Conservation (phyloP, 352 stramenopile species). For the Pilasporangium apinafurcum region DNA sequence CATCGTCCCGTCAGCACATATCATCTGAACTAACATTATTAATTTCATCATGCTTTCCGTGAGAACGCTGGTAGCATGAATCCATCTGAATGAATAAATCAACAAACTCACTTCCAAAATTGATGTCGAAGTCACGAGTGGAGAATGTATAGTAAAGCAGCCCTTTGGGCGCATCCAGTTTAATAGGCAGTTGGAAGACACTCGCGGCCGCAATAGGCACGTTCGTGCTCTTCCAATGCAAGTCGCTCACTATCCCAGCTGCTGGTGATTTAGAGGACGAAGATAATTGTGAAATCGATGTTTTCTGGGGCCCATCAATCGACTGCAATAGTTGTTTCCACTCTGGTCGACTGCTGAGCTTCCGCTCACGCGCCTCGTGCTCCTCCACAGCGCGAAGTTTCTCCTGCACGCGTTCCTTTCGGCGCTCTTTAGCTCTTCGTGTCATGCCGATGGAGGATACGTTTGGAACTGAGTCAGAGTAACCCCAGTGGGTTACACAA, state of each 20-base stretch:
- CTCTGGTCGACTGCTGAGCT: constrained; percentile 30
- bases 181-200: constrained; percentile 67
- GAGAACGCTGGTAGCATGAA: too few species aligned
- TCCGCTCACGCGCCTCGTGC: constrained; percentile 23
- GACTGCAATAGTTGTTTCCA: constrained; percentile 53
- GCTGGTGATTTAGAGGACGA: constrained; percentile 1
- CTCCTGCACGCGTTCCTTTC: constrained; percentile 49
- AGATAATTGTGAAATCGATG: neutral
- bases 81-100: too few species aligned
- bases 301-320: constrained; percentile 34
- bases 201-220: constrained; percentile 59
- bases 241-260: constrained; percentile 34
- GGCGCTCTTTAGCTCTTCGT: constrained; percentile 67
- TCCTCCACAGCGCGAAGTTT: constrained; percentile 44
- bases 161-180: constrained; percentile 52
- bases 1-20: constrained; percentile 45
- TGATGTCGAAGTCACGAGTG: constrained; percentile 67
- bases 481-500: neutral
- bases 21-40: constrained; percentile 36
- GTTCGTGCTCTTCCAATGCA: constrained; percentile 76
- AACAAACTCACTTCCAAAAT: constrained; percentile 29
- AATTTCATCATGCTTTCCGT: neutral
- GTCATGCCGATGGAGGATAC: constrained; percentile 32
- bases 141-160: constrained; percentile 60
- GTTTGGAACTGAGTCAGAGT: constrained; percentile 1